Base-by-base conservation (phyloP, 495 filamentous ascomycete species). In the Penicillium alfredii region DNA sequence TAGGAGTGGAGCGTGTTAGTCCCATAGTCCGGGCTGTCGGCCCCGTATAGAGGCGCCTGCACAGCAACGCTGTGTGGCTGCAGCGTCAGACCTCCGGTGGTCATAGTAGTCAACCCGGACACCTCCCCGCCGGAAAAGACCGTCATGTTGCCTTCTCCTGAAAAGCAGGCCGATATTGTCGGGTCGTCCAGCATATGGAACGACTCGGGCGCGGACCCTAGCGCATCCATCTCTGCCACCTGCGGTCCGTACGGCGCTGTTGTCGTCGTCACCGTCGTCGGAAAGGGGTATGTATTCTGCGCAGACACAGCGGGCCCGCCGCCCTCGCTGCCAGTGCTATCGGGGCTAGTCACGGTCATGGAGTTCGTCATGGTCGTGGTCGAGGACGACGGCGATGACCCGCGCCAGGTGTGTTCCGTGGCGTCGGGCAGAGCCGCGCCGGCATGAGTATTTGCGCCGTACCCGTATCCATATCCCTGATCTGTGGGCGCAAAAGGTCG, bases 281-380 rank as follows among this genome's bases (percentile, higher is more conserved):
- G n/a, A 8, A 38, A 15, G 3, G 41, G 31, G 49, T 45, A 42
- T 7, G 29, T 26, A 19, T 29, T 31, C 29, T 22, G 29, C 18
- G 21, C 32, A 10, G 25, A 5, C 15, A 22, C 29, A 13, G 10
- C 32, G 7, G 39, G 13, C 24, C 28, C 13, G 8, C 34, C 27
- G 3, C 42, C 44, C 4, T 55, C 51, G 35, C 51, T 57, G 13
- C 46, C 47, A 16, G 47, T 55, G 33, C 53, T 57, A 34, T 44
- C 51, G 4, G 53, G 53, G 31, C 53, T 57, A 12, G 42, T 46
- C 2, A 57, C 42, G 15, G 40, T 42, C 23, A 30, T 19, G 3
- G 53, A 51, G n/a, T 33, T 38, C 8, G 53, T 49, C 44, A 42
- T 49, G 0, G 50, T 46, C 5, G 42, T 45, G 14, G 24, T 22